phyloP scores from a whole-genome alignment of 441 rosid genomes.

The Bruguiera hainesii region DNA sequence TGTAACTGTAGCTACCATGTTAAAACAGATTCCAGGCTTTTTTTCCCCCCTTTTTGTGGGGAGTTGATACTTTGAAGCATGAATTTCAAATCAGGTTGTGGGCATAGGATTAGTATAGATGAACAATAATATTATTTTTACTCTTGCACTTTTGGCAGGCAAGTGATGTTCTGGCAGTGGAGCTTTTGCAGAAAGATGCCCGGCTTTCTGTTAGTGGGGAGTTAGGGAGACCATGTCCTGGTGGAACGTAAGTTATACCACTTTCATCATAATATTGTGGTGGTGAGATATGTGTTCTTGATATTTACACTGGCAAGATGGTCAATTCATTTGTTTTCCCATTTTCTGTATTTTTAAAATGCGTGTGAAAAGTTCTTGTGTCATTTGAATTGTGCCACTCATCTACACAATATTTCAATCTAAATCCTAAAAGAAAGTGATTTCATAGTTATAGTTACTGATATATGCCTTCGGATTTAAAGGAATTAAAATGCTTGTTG shows the following conservation, averaged over 20 bases:
- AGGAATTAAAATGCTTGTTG: not conserved
- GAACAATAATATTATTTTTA: slow-evolving; percentile 18
- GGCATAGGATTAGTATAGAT: slow-evolving; percentile 5
- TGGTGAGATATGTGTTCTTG: not conserved
- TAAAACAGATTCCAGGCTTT: not conserved
- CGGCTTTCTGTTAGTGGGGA: slow-evolving; percentile 88
- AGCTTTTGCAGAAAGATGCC: slow-evolving; percentile 95
- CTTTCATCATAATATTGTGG: not conserved
- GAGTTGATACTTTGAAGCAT: not conserved
- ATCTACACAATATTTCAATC: not conserved
- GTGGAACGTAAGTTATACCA: slow-evolving; percentile 66
- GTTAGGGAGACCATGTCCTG: slow-evolving; percentile 86
- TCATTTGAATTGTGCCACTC: slow-evolving; percentile 1
- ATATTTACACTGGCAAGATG: not conserved
- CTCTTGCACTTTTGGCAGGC: slow-evolving; percentile 51
- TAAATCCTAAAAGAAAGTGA: not conserved
- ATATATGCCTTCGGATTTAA: not conserved
- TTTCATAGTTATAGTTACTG: not conserved
- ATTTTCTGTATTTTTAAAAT: not conserved
- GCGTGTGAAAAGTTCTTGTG: not conserved
- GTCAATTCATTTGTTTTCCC: not conserved
- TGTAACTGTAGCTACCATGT: slow-evolving; percentile 29
- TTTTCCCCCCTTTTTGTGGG: not conserved
- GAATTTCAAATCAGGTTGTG: slow-evolving; percentile 11
- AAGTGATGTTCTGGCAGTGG: slow-evolving; percentile 94